These are phyloP conservation scores for Toxoplasma gondii DNA, from an alignment of 169 alveolate species.

Conservation along the genomic window DNA sequence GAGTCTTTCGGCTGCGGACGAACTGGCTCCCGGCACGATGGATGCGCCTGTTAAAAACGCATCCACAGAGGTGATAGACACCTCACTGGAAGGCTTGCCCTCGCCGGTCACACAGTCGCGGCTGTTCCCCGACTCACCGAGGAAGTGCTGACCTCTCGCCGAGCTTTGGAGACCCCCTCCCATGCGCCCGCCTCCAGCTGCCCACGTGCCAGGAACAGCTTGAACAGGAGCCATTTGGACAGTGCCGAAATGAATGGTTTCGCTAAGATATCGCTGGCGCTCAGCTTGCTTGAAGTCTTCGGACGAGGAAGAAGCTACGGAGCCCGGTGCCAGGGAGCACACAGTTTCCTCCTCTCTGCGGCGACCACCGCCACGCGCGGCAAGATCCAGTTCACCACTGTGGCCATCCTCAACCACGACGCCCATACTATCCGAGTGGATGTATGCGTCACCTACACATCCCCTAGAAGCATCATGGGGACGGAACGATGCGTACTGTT, in stretches of 20 bases:
- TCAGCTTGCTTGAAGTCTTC: not conserved
- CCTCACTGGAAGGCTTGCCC: not conserved
- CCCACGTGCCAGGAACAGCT: not conserved
- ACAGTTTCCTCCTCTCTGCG: not conserved
- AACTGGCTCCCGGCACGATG: not conserved
- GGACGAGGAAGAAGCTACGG: not conserved
- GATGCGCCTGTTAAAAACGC: not conserved
- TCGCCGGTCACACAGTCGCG: not conserved
- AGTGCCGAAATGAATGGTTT: slow-evolving; percentile 25
- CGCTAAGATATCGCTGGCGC: not conserved
- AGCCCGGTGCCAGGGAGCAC: not conserved
- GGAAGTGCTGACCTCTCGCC: not conserved
- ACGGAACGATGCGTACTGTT: not conserved
- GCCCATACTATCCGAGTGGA: not conserved
- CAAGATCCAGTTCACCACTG: not conserved
- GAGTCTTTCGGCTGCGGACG: not conserved
- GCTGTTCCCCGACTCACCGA: not conserved
- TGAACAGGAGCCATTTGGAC: slow-evolving; percentile 6
- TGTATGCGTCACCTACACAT: not conserved
- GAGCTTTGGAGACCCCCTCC: not conserved
- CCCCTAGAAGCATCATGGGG: not conserved
- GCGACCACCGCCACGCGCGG: not conserved
- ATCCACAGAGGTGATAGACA: not conserved
- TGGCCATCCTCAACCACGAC: not conserved
- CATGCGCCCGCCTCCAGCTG: slow-evolving; percentile 4